phyloP scores from a whole-genome alignment of 371 early-diverging fungal genomes.

The Coemansia sp. region DNA sequence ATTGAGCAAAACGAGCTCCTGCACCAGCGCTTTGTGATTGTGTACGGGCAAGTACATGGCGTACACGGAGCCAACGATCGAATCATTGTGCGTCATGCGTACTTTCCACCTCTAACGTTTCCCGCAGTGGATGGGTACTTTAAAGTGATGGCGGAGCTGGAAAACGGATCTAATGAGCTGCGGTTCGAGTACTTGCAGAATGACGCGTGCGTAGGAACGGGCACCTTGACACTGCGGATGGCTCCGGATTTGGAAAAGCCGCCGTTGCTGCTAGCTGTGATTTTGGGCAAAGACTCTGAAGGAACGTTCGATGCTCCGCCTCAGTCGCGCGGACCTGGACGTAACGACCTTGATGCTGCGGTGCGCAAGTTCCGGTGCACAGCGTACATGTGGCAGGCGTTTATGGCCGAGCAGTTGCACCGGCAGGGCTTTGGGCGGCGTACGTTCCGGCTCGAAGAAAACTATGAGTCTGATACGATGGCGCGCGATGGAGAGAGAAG shows the following conservation, averaged over 20 bases:
- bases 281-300: conserved; percentile 61
- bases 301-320: conserved; percentile 62
- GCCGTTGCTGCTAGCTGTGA: conserved; percentile 58
- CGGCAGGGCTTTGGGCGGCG: conserved; percentile 63
- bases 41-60: conserved; percentile 56
- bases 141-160: conserved; percentile 62
- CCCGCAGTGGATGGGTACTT: conserved; percentile 62
- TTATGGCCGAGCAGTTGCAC: conserved; percentile 67
- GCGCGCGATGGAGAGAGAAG: conserved; percentile 51
- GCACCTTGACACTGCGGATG: conserved; percentile 53
- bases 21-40: conserved; percentile 61
- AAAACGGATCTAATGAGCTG: conserved; percentile 58
- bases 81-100: conserved; percentile 53
- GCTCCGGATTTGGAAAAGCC: conserved; percentile 60
- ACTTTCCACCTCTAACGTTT: conserved; percentile 57
- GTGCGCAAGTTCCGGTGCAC: conserved; percentile 60
- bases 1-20: conserved; percentile 57
- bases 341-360: conserved; percentile 57
- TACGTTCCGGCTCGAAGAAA: conserved; percentile 67
- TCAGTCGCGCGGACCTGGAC: conserved; percentile 48
- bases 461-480: conserved; percentile 56
- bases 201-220: conserved; percentile 13
- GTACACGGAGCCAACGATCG: conserved; percentile 46
- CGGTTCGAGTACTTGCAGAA: conserved; percentile 50
- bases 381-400: conserved; percentile 75